Conservation (phyloP, 441 rosid genomes). For the Biscutella auriculata region DNA sequence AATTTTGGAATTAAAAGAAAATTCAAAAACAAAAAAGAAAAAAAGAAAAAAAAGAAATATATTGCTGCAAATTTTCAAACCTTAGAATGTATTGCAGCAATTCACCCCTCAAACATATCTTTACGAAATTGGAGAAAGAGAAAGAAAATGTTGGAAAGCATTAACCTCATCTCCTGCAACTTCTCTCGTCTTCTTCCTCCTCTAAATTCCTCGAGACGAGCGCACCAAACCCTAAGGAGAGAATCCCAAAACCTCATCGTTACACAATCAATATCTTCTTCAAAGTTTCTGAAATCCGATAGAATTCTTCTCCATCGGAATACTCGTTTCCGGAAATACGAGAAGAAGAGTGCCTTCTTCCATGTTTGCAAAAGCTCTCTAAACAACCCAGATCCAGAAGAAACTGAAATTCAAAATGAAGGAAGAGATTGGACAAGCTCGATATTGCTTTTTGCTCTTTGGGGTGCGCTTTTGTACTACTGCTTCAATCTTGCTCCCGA, state of each 20-base stretch:
- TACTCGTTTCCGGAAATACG: not conserved
- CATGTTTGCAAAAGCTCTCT: conserved; percentile 32
- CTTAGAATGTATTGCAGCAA: too few relatives aligned
- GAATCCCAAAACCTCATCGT: not conserved
- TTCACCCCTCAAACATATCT: not conserved
- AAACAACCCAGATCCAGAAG: conserved; percentile 37
- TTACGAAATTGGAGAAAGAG: not conserved
- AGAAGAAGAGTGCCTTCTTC: conserved; percentile 13
- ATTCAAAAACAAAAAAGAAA: too few relatives aligned
- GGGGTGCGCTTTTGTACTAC: conserved; percentile 71
- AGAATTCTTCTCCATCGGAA: not conserved
- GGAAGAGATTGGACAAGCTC: conserved; percentile 70
- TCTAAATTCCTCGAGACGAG: conserved; percentile 8
- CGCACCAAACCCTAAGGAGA: not conserved
- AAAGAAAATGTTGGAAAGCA: conserved; percentile 27
- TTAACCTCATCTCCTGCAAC: conserved; percentile 53
- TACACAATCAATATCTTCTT: conserved; percentile 11
- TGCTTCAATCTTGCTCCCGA: conserved; percentile 59
- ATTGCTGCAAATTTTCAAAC: too few relatives aligned
- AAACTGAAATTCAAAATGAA: conserved; percentile 22
- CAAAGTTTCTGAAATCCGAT: conserved; percentile 15
- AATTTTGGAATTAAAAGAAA: too few relatives aligned
- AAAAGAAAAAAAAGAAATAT: too few relatives aligned
- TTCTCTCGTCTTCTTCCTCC: conserved; percentile 30
- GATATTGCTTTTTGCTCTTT: conserved; percentile 48